phyloP scores from a whole-genome alignment of 495 filamentous ascomycete genomes.

The Staphylotrichum longicolle region DNA sequence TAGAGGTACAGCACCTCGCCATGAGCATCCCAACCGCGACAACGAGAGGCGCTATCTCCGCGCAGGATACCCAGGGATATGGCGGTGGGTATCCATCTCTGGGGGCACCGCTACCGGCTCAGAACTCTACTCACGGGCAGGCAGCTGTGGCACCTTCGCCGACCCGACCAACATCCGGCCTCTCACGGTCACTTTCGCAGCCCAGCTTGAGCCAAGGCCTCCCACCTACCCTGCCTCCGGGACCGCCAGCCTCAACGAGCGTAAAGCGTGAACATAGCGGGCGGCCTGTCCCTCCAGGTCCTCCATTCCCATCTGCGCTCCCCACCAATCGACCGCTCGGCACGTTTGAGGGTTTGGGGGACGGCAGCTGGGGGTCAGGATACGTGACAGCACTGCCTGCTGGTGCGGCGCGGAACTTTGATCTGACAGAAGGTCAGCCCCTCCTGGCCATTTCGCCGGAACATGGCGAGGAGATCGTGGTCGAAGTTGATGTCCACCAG shows the following conservation, averaged over 20 bases:
- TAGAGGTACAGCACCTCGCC: slow-evolving; percentile 46
- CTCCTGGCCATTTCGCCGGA: slow-evolving; percentile 40
- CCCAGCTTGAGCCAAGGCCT: slow-evolving; percentile 35
- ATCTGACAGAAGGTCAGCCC: slow-evolving; percentile 44
- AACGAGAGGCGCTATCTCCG: slow-evolving; percentile 24
- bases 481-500: slow-evolving; percentile 73
- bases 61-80: slow-evolving; percentile 32
- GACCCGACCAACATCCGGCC: slow-evolving; percentile 33
- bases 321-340: slow-evolving; percentile 26
- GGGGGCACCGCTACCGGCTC: slow-evolving; percentile 32
- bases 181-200: slow-evolving; percentile 42
- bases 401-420: slow-evolving; percentile 27
- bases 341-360: slow-evolving; percentile 26
- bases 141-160: slow-evolving; percentile 35
- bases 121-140: slow-evolving; percentile 27
- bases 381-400: slow-evolving; percentile 22
- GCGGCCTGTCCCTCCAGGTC: slow-evolving; percentile 27
- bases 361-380: slow-evolving; percentile 36
- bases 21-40: slow-evolving; percentile 39
- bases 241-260: slow-evolving; percentile 25
- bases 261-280: slow-evolving; percentile 27
- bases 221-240: slow-evolving; percentile 29
- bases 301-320: slow-evolving; percentile 28
- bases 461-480: slow-evolving; percentile 51
- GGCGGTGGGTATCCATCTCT: slow-evolving; percentile 36